These are phyloP conservation scores for Penicillium fimorum DNA, from an alignment of 495 filamentous ascomycete genomes.

Conservation along the genomic window DNA sequence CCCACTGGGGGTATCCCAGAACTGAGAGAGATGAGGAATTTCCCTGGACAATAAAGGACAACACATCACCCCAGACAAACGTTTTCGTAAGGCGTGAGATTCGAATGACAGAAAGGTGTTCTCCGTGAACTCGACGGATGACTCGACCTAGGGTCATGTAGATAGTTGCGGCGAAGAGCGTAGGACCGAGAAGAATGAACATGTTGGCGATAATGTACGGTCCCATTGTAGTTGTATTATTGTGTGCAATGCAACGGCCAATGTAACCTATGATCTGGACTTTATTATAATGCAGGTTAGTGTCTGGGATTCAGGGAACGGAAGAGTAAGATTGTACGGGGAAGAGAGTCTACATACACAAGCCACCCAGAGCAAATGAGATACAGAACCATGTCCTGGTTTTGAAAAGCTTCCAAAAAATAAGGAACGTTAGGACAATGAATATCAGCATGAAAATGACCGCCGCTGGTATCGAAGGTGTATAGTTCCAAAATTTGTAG, in stretches of 20 bases:
- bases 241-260: constrained; percentile 37
- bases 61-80: constrained; percentile 25
- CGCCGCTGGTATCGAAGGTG: constrained; percentile 22
- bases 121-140: constrained; percentile 40
- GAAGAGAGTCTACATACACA: constrained; percentile 41
- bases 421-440: constrained; percentile 34
- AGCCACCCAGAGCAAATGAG: constrained; percentile 53
- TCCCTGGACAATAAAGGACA: constrained; percentile 18
- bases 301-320: neutral
- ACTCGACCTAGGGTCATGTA: constrained; percentile 54
- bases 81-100: constrained; percentile 19
- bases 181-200: constrained; percentile 37
- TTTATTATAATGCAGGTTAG: constrained; percentile 9
- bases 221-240: constrained; percentile 7
- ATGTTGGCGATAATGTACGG: constrained; percentile 26
- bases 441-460: constrained; percentile 51
- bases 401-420: constrained; percentile 45
- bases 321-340: neutral
- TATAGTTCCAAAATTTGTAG: constrained; percentile 5
- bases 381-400: constrained; percentile 60
- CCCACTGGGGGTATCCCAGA: neutral
- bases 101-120: constrained; percentile 17
- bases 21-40: constrained; percentile 2
- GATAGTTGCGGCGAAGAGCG: constrained; percentile 48
- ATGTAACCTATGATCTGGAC: constrained; percentile 54